Evolutionary conservation across 805 yeast species (phyloP).

Genomic region (Candida khao-thaluensis): DNA sequence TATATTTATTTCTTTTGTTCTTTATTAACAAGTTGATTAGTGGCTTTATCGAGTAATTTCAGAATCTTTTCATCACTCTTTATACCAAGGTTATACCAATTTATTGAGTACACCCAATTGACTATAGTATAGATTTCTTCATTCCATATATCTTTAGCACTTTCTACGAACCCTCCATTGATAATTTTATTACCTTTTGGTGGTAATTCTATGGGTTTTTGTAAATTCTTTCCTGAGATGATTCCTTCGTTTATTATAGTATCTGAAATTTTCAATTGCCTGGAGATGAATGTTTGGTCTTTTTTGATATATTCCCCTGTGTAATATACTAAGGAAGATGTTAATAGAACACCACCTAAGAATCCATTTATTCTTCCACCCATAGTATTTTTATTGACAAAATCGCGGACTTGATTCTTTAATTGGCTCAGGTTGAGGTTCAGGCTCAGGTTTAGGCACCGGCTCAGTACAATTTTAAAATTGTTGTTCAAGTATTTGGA

Average conservation of each 20-base stretch:
- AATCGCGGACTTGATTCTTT: too few species aligned
- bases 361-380: slow-evolving; percentile 47
- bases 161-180: slow-evolving; percentile 43
- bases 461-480: too few species aligned
- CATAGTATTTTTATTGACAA: slow-evolving; percentile 27
- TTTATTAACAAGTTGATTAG: slow-evolving; percentile 15
- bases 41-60: slow-evolving; percentile 23
- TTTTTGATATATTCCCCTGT: slow-evolving; percentile 55
- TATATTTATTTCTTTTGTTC: slow-evolving; percentile 1
- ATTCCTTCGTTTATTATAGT: slow-evolving; percentile 54
- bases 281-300: slow-evolving; percentile 47
- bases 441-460: too few species aligned
- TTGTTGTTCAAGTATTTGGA: too few species aligned
- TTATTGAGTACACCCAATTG: slow-evolving; percentile 59
- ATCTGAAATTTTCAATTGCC: slow-evolving; percentile 48
- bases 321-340: slow-evolving; percentile 61
- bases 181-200: slow-evolving; percentile 8
- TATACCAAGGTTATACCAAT: slow-evolving; percentile 45
- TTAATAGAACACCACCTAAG: slow-evolving; percentile 54
- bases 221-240: slow-evolving; percentile 46
- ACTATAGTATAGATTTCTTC: slow-evolving; percentile 64
- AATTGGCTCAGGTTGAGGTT: too few species aligned
- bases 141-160: slow-evolving; percentile 78
- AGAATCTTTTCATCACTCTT: slow-evolving; percentile 32
- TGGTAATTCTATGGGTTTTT: slow-evolving; percentile 44